Base-by-base conservation (phyloP, 108 stramenopile species). In the Schizochytrium sp. region DNA sequence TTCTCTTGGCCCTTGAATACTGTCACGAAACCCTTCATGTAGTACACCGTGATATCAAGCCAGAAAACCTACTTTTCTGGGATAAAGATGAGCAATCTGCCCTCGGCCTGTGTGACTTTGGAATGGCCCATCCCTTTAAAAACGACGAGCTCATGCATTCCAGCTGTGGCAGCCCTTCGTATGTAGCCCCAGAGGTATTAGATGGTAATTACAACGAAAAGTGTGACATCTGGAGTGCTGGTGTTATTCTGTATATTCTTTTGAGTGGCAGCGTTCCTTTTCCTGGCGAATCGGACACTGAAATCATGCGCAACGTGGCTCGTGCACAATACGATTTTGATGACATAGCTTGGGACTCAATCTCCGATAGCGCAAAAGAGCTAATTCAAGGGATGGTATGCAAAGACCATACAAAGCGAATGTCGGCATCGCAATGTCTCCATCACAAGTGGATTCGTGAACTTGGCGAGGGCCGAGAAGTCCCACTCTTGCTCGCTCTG, bases 101-200 rank as follows among this genome's bases (percentile, higher is more conserved):
- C 2, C 96, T 99, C 90, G 98, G 98, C 91, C 95, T 99, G 89
- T 98, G 97, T 41, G 99, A 99, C 91, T 99, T 99, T 91, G 99
- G 99, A 28, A 97, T 99, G 88, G 97, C 98, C 69, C 97, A 98
- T 90, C 94, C 93, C 57, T 91, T 95, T 17, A 89, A 91, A 5
- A 91, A 90, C 45, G 94, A 94, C 61, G 94, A 95, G 12, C 93
- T 92, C 3, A 92, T 98, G n/a, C 95, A 94, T 17, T 97, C 96
- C 4, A 96, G 96, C 92, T 98, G 97, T 89, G 97, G 97, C 61
- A 98, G 96, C 72, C 97, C 97, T 3, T 96, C 96, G 8, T 98
- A 98, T 90, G 97, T 98, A 19, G 98, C 98, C 17, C 99, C 99
- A 5, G 98, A 99, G 93, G 98, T 98, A 46, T 89, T 99, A 61